These are phyloP conservation scores for Bidens hawaiensis DNA, from an alignment of 140 eudicot species.

Conservation along the genomic window DNA sequence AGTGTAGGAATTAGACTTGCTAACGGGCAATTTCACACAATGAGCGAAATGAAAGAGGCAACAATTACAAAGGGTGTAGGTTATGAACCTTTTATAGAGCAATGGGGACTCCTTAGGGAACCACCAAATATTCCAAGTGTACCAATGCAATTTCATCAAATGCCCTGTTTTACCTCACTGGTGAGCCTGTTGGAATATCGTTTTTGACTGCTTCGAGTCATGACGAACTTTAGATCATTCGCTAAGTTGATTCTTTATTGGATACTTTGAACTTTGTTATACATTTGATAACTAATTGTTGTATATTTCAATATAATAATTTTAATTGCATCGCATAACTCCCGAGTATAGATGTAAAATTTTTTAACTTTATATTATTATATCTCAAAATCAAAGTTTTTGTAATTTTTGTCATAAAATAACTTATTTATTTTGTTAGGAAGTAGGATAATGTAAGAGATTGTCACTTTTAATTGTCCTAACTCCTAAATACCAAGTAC, in stretches of 20 bases:
- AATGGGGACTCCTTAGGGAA: constrained; percentile 57
- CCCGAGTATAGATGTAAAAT: neutral
- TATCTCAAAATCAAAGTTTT: too few relatives aligned
- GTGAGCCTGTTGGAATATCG: constrained; percentile 49
- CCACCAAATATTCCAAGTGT: constrained; percentile 77
- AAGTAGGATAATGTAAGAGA: too few relatives aligned
- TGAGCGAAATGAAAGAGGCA: constrained; percentile 56
- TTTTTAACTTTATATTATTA: too few relatives aligned
- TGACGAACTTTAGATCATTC: constrained; percentile 35
- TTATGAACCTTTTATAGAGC: constrained; percentile 61
- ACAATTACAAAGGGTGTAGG: constrained; percentile 57
- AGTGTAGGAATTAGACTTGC: constrained; percentile 57
- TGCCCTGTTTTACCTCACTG: constrained; percentile 79
- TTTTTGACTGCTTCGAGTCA: constrained; percentile 40
- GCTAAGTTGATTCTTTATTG: neutral
- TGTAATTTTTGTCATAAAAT: too few relatives aligned
- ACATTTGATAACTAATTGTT: neutral
- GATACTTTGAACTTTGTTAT: neutral
- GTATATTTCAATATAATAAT: neutral
- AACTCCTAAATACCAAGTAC: too few relatives aligned
- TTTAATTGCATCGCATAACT: neutral
- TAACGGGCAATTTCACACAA: constrained; percentile 40
- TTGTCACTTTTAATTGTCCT: too few relatives aligned
- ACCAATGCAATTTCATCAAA: constrained; percentile 70
- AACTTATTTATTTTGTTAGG: too few relatives aligned